These are phyloP conservation scores for Neolentinus lepideus DNA, from an alignment of 1,284 basidiomycete genomes.

Conservation along the genomic window DNA sequence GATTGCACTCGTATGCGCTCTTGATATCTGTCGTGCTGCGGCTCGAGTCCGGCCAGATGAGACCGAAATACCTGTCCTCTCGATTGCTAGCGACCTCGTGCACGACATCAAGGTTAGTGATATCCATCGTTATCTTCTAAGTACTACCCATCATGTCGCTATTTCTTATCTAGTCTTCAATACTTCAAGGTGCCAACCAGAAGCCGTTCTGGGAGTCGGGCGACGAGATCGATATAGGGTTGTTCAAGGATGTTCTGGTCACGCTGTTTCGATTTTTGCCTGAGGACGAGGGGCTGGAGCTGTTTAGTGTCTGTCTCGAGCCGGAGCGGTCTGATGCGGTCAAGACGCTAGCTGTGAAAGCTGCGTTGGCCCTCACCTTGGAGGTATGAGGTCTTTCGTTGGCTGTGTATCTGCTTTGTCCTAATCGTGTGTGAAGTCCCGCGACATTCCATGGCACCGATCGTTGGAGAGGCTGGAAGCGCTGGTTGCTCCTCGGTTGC, in stretches of 20 bases:
- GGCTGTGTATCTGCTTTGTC: slow-evolving; percentile 11
- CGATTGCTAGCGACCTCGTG: slow-evolving; percentile 67
- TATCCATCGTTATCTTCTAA: not conserved
- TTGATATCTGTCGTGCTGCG: slow-evolving; percentile 81
- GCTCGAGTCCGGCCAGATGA: slow-evolving; percentile 57
- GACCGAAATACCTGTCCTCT: slow-evolving; percentile 60
- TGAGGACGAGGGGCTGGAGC: slow-evolving; percentile 45
- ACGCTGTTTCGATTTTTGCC: slow-evolving; percentile 67
- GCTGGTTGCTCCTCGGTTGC: slow-evolving; percentile 39
- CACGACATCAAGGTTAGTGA: slow-evolving; percentile 67
- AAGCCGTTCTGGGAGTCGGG: slow-evolving; percentile 65
- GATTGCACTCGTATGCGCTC: slow-evolving; percentile 64
- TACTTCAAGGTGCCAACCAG: slow-evolving; percentile 41
- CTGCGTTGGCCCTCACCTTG: slow-evolving; percentile 44
- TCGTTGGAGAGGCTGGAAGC: slow-evolving; percentile 39
- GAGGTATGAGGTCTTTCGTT: slow-evolving; percentile 18
- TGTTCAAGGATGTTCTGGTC: slow-evolving; percentile 71
- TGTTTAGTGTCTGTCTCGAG: slow-evolving; percentile 62
- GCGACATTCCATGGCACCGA: slow-evolving; percentile 52
- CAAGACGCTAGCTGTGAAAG: slow-evolving; percentile 73
- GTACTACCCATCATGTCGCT: slow-evolving; percentile 6
- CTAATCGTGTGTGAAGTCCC: slow-evolving; percentile 29
- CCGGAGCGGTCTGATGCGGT: slow-evolving; percentile 73
- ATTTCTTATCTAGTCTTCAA: slow-evolving; percentile 26
- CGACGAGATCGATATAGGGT: slow-evolving; percentile 74